phyloP scores from a whole-genome alignment of 192 early-diverging fungal species.

The Ambispora gerdemannii region DNA sequence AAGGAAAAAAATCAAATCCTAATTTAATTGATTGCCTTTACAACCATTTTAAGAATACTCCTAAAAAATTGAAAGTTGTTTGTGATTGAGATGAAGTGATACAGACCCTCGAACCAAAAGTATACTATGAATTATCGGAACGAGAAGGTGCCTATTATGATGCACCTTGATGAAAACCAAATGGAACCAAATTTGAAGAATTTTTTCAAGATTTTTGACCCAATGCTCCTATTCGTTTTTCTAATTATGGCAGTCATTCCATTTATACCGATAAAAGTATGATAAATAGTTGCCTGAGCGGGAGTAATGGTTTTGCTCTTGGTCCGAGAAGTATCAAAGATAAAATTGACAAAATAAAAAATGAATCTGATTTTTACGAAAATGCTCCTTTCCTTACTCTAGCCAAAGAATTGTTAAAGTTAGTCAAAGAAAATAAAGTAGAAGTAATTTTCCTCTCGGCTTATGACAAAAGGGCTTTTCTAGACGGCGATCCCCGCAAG shows the following conservation, averaged over 20 bases:
- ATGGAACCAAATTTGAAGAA: slow-evolving; percentile 16
- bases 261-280: slow-evolving; percentile 13
- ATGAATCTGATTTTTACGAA: slow-evolving; percentile 4
- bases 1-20: not conserved
- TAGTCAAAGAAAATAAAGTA: slow-evolving; percentile 20
- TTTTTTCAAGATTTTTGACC: slow-evolving; percentile 18
- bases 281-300: not conserved
- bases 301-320: not conserved
- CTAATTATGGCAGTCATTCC: slow-evolving; percentile 24
- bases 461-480: slow-evolving; percentile 14
- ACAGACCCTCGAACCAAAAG: not conserved
- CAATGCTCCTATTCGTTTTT: slow-evolving; percentile 13
- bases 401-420: slow-evolving; percentile 10
- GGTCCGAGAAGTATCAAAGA: slow-evolving; percentile 7
- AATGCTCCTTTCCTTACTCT: slow-evolving; percentile 1
- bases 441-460: slow-evolving; percentile 6
- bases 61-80: slow-evolving; percentile 13
- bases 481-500: not conserved
- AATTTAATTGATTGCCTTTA: too few relatives aligned
- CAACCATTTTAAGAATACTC: not conserved
- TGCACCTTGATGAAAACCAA: slow-evolving; percentile 13
- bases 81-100: slow-evolving; percentile 19
- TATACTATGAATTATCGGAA: slow-evolving; percentile 4
- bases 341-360: slow-evolving; percentile 20
- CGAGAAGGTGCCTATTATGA: slow-evolving; percentile 16